Evolutionary conservation across 1,284 basidiomycete genomes (phyloP), one percentile per base, ranked within the genome.

Genomic region (Paramarasmius palmivorus): DNA sequence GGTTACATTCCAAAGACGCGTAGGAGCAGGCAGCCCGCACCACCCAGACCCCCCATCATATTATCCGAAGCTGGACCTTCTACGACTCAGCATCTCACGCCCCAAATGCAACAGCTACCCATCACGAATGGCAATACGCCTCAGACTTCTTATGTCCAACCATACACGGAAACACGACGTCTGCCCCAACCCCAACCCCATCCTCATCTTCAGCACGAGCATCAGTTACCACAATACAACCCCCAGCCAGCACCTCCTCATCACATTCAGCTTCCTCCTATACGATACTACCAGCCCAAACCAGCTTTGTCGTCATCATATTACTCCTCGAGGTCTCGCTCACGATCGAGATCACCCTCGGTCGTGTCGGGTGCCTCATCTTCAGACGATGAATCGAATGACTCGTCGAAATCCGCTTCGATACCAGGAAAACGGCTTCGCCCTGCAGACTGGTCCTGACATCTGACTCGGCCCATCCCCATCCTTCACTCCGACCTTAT

Each of bases 1-100:
- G 55, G 55, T 14, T 56, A 56, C 19, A 37, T 56, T 12, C 55
- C 55, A 4, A 56, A 56, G 36, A 47, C 50, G 36, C 39, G 53
- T 38, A 42, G 53, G 15, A 50, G 41, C 23, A 36, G 53, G n/a
- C 53, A 55, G 14, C 53, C 53, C 25, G 25, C 44, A 29, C 44
- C 44, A 32, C 44, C 44, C n/a, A 46, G 29, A 17, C 42, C 20
- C 25, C 23, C 44, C 17, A 23, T 29, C 17, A 29, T 46, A 4
- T 32, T 46, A 32, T 15, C 44, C 14, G 25, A 29, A 32, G 44
- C 44, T n/a, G 44, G 44, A 15, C 44, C 44, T 15, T 46, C 44
- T 4, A 26, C 12, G 7, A 29, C 44, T 29, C n/a, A 32, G 44
- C 23, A 23, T 22, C 22, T 26, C 3, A 10, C 20, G 14, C 17